Conservation (phyloP, 1,284 basidiomycete species). For the Trichosporon inkin region DNA sequence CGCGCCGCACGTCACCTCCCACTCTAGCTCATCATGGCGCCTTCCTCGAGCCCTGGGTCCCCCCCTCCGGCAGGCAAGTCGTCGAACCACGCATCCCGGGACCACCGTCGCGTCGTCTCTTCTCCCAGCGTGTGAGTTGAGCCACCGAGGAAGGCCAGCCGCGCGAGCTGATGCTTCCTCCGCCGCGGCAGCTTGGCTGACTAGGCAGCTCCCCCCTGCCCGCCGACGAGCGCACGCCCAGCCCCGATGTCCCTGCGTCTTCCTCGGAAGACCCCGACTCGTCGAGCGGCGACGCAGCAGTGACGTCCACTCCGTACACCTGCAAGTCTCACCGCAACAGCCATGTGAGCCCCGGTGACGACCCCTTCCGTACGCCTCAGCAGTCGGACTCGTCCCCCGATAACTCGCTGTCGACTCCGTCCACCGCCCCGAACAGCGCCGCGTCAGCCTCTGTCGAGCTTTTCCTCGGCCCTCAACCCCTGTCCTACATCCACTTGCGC, state of each 20-base stretch:
- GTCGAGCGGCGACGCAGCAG: neutral
- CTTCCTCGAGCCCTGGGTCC: neutral
- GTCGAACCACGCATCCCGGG: neutral
- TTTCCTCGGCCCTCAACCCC: slow-evolving; percentile 26
- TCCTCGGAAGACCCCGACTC: neutral
- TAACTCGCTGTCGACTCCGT: slow-evolving; percentile 15
- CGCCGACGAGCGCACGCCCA: slow-evolving; percentile 1
- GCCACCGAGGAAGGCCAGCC: neutral
- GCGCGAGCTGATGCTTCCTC: no score
- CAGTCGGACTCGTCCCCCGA: slow-evolving; percentile 17
- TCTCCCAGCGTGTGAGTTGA: slow-evolving; percentile 9
- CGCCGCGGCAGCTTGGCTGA: neutral
- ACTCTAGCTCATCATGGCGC: neutral
- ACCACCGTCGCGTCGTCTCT: slow-evolving; percentile 4
- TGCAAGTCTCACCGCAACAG: neutral
- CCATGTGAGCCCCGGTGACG: slow-evolving; percentile 7
- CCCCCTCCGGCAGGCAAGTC: neutral
- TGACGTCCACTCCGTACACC: slow-evolving; percentile 15
- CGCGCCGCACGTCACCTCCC: slow-evolving; percentile 5
- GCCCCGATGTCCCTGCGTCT: slow-evolving; percentile 6
- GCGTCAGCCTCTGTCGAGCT: slow-evolving; percentile 21
- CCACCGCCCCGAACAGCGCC: slow-evolving; percentile 12
- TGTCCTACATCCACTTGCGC: slow-evolving; percentile 22
- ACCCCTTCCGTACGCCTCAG: slow-evolving; percentile 15
- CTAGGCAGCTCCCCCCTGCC: neutral